phyloP scores from a whole-genome alignment of 305 asterid species.

The Fraxinus nigra region DNA sequence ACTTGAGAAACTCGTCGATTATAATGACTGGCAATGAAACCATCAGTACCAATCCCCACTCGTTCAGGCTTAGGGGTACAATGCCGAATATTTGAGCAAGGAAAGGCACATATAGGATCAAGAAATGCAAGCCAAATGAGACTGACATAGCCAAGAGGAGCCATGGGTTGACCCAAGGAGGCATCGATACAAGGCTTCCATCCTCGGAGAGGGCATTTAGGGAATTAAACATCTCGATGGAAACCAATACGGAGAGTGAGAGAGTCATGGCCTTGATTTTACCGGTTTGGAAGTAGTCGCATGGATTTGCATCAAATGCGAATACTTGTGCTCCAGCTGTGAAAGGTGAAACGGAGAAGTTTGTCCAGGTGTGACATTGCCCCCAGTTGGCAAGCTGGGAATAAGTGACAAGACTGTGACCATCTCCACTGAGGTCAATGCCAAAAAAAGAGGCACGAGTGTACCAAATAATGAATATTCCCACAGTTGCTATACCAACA shows the following conservation, averaged over 20 bases:
- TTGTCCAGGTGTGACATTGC: constrained; percentile 76
- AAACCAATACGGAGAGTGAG: constrained; percentile 84
- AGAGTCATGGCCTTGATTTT: constrained; percentile 95
- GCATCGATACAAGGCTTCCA: constrained; percentile 85
- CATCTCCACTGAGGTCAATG: constrained; percentile 80
- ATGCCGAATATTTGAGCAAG: constrained; percentile 84
- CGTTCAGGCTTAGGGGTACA: constrained; percentile 85
- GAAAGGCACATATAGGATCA: constrained; percentile 92
- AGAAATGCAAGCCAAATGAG: constrained; percentile 83
- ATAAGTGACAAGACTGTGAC: constrained; percentile 89
- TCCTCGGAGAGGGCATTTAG: constrained; percentile 97
- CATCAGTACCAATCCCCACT: constrained; percentile 78
- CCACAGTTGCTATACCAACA: constrained; percentile 93
- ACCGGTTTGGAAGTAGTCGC: constrained; percentile 87
- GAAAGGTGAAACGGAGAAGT: constrained; percentile 77
- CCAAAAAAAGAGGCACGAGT: constrained; percentile 85
- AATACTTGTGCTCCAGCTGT: constrained; percentile 64
- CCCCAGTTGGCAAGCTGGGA: constrained; percentile 90
- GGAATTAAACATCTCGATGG: constrained; percentile 96
- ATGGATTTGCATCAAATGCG: constrained; percentile 61
- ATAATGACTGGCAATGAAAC: constrained; percentile 85
- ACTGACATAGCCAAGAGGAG: constrained; percentile 92
- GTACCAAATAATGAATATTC: constrained; percentile 86
- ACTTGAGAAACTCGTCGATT: constrained; percentile 84
- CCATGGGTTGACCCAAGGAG: constrained; percentile 99